Evolutionary conservation across 73 alveolate species (phyloP), one percentile per base, ranked within the genome.

Genomic region (Blepharisma japonicum): DNA sequence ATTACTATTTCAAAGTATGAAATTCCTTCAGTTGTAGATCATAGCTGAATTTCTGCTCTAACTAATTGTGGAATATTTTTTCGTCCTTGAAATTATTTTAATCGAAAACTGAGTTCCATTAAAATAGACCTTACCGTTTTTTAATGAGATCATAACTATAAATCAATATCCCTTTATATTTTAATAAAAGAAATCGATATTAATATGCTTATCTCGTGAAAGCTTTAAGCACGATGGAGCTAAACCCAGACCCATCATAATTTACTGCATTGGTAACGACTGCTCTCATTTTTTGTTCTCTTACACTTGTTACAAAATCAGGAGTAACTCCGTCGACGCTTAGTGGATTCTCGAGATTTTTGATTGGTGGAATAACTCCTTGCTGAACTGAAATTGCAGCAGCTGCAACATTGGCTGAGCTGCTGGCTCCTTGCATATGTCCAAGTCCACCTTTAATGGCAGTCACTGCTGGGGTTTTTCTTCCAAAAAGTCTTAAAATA

Each of bases 401-500:
- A 0, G 23, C 67, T 14, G 6, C 67, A 4, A 53, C 67, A 4
- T 53, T 53, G n/a, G 23, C 4, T 20, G 67, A 53, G 23, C 67
- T 53, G 2, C 6, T 1, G 2, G 67, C 67, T 1, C 27, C n/a
- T 3, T 53, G n/a, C 67, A 53, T 14, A 53, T 53, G 67, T 20
- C 67, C 67, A 53, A 53, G n/a, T 53, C 27, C n/a, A 1, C 67
- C 67, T 53, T 53, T 53, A 53, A 53, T 53, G 0, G 67, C 0
- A 53, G 27, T 53, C 0, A 53, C 67, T 32, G 42, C 42, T 14
- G n/a, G 27, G 23, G 23, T 20, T 53, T 53, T 53, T 20, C 23
- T 53, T 20, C 67, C 83, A 5, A 87, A 61, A 7, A 87, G 27
- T 25, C 56, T 68, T 76, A 68, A 78, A 7, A 86, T 70, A 18